phyloP scores from a whole-genome alignment of 495 filamentous ascomycete species.

The Aspergillus olivimuriae region DNA sequence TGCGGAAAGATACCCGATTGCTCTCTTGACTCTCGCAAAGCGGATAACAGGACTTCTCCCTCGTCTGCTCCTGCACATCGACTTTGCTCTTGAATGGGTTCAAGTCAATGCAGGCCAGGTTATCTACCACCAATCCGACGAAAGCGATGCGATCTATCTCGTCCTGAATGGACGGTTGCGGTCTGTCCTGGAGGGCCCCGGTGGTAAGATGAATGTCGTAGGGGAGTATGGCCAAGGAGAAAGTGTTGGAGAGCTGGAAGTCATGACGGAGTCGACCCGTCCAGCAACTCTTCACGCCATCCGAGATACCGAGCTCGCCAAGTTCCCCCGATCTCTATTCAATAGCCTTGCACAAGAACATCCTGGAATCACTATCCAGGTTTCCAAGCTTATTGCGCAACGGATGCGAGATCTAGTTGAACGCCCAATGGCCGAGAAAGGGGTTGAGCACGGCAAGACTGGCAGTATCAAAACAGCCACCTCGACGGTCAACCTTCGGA shows the following conservation, averaged over 20 bases:
- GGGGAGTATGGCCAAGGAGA: slow-evolving; percentile 96
- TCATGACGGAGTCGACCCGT: slow-evolving; percentile 87
- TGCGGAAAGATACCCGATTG: slow-evolving; percentile 85
- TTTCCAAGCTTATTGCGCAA: slow-evolving; percentile 95
- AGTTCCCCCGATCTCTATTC: slow-evolving; percentile 92
- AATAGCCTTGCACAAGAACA: slow-evolving; percentile 96
- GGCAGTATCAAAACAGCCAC: slow-evolving; percentile 63
- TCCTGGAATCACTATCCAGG: slow-evolving; percentile 96
- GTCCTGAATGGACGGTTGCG: slow-evolving; percentile 88
- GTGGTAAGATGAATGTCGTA: slow-evolving; percentile 79
- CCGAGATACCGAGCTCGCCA: slow-evolving; percentile 91
- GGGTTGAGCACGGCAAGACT: slow-evolving; percentile 48
- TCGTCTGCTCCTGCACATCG: slow-evolving; percentile 89
- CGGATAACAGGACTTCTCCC: slow-evolving; percentile 83
- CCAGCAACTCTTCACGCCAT: slow-evolving; percentile 92
- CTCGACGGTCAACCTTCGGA: slow-evolving; percentile 86
- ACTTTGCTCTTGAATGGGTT: slow-evolving; percentile 97
- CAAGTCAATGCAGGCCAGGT: slow-evolving; percentile 93
- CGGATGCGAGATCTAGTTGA: slow-evolving; percentile 88
- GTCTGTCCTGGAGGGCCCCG: slow-evolving; percentile 67
- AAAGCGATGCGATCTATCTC: slow-evolving; percentile 97
- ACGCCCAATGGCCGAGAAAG: slow-evolving; percentile 64
- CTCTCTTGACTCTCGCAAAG: slow-evolving; percentile 92
- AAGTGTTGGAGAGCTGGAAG: slow-evolving; percentile 94
- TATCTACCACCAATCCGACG: slow-evolving; percentile 87